Evolutionary conservation across 805 yeast species (phyloP).

Genomic region (Hanseniaspora nectarophila): DNA sequence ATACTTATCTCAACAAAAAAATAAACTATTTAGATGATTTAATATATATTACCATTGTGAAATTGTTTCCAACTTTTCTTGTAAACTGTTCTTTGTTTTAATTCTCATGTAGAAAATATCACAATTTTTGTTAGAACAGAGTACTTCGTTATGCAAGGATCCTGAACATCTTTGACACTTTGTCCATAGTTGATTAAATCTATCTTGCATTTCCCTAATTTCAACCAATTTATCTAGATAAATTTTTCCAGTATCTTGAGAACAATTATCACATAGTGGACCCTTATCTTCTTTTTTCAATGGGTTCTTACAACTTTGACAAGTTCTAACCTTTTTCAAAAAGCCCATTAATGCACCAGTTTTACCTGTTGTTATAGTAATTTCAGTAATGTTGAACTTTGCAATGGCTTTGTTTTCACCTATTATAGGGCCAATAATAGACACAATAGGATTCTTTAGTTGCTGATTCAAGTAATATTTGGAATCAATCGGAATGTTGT

Average conservation of each 20-base stretch:
- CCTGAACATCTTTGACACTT: conserved; percentile 98
- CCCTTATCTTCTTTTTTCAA: conserved; percentile 46
- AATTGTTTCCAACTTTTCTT: conserved; percentile 30
- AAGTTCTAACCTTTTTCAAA: conserved; percentile 76
- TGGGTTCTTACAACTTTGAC: conserved; percentile 81
- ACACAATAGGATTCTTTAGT: conserved; percentile 77
- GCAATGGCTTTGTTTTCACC: conserved; percentile 77
- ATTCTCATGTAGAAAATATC: conserved; percentile 95
- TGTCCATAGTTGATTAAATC: conserved; percentile 87
- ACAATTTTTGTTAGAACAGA: conserved; percentile 91
- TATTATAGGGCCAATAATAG: conserved; percentile 89
- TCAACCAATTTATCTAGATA: conserved; percentile 72
- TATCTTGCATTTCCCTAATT: conserved; percentile 67
- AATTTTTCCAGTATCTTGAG: conserved; percentile 56
- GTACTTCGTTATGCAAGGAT: conserved; percentile 84
- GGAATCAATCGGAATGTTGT: conserved; percentile 86
- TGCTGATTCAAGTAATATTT: conserved; percentile 89
- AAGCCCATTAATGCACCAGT: conserved; percentile 85
- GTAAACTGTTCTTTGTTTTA: conserved; percentile 34
- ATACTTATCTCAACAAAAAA: conserved; percentile 1
- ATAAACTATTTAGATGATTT: conserved; percentile 1
- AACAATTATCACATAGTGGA: conserved; percentile 72
- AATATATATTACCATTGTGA: conserved; percentile 29
- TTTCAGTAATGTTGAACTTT: conserved; percentile 48
- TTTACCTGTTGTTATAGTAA: conserved; percentile 41